Percentiles rank a stretch among this genome's conserved stretches.
Evolutionary conservation across 2,329 filamentous ascomycete genomes (phyloP).

Genomic region (Scedosporium boydii): DNA sequence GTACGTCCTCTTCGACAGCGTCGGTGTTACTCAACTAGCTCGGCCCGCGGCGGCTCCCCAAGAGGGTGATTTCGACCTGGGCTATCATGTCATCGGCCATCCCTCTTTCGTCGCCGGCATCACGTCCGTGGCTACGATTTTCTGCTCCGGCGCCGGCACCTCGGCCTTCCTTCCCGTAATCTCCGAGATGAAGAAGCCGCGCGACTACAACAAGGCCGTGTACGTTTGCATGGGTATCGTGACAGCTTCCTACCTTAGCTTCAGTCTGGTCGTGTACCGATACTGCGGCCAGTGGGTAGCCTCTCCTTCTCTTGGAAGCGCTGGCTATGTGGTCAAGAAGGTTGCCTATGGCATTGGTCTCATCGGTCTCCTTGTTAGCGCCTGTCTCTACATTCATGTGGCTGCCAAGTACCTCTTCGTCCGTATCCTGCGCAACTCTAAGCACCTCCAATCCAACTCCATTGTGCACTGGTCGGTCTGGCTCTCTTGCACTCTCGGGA

Average conservation of each 20-base stretch:
- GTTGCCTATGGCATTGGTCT: slow-evolving; percentile 51
- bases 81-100: slow-evolving; percentile 44
- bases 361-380: slow-evolving; percentile 32
- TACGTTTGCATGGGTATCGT: slow-evolving; percentile 50
- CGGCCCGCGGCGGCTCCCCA: slow-evolving; percentile 52
- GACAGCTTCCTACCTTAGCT: slow-evolving; percentile 45
- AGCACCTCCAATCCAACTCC: slow-evolving; percentile 25
- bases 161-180: slow-evolving; percentile 56
- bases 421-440: slow-evolving; percentile 24
- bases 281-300: slow-evolving; percentile 56
- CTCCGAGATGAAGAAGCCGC: slow-evolving; percentile 52
- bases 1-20: slow-evolving; percentile 14
- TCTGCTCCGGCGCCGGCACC: slow-evolving; percentile 49
- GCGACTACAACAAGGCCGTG: slow-evolving; percentile 50
- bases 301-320: slow-evolving; percentile 50
- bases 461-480: slow-evolving; percentile 25
- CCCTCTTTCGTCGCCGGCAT: slow-evolving; percentile 51
- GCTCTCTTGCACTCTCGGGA: slow-evolving; percentile 21
- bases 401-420: slow-evolving; percentile 31
- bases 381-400: slow-evolving; percentile 25
- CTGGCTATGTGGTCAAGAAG: slow-evolving; percentile 50
- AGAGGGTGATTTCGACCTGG: slow-evolving; percentile 48
- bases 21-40: slow-evolving; percentile 47
- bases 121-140: slow-evolving; percentile 47
- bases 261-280: slow-evolving; percentile 50